Conservation (phyloP, 495 filamentous ascomycete species). For the Xylaria longipes region DNA sequence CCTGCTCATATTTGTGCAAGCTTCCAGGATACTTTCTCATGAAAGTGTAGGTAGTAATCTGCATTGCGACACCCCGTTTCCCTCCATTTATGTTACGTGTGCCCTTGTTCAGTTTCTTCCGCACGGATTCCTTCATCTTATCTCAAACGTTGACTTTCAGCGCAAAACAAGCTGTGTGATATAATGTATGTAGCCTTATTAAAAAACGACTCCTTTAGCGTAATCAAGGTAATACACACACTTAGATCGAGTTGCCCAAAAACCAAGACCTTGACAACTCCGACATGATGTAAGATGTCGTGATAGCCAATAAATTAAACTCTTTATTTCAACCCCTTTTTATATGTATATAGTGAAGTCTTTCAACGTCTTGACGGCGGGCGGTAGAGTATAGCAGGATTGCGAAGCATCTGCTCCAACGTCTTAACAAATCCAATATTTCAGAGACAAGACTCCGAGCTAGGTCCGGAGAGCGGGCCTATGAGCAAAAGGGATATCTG, state of each 20-base stretch:
- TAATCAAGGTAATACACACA: background rate
- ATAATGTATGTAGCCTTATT: background rate
- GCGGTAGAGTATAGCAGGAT: background rate
- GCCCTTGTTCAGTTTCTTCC: background rate
- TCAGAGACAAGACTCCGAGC: background rate
- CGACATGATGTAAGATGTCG: background rate
- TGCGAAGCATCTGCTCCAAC: background rate
- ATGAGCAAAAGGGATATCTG: background rate
- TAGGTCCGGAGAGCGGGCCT: background rate
- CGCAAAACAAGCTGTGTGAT: background rate
- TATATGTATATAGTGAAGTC: too few species aligned
- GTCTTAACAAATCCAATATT: background rate
- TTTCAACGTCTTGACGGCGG: background rate
- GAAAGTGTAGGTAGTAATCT: too few species aligned
- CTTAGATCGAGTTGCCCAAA: background rate
- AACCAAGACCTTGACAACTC: background rate
- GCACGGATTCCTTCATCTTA: background rate
- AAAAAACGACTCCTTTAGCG: background rate
- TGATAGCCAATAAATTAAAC: background rate
- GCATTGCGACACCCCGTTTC: background rate
- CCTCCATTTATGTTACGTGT: background rate
- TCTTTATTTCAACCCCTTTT: background rate
- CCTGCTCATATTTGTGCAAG: background rate
- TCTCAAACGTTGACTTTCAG: background rate
- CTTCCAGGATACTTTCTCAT: background rate